Conservation (phyloP, 768 basidiomycete species). For the Hortiboletus campestris region DNA sequence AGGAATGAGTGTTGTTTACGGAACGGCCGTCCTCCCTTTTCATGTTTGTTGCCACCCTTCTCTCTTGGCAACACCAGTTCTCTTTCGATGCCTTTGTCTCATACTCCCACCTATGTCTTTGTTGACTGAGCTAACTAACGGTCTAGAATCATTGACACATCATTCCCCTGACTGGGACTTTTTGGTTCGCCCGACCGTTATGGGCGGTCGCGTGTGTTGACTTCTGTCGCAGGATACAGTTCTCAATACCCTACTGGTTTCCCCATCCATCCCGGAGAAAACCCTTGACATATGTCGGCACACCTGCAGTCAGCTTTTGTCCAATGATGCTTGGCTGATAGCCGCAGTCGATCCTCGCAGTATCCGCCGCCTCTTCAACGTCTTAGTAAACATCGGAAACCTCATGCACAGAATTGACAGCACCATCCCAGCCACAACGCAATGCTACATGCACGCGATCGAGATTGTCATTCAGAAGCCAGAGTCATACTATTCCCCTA, state of each 20-base stretch:
- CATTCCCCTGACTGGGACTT: conserved; percentile 32
- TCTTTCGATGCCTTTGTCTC: conserved; percentile 16
- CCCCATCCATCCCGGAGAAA: conserved; percentile 31
- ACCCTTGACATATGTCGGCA: conserved; percentile 30
- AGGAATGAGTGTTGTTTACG: conserved; percentile 33
- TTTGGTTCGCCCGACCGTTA: conserved; percentile 23
- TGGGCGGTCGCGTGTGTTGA: conserved; percentile 7
- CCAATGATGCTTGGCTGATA: conserved; percentile 24
- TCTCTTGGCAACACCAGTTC: conserved; percentile 11
- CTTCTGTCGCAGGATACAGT: conserved; percentile 22
- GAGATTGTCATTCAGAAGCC: conserved; percentile 41
- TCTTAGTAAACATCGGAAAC: conserved; percentile 42
- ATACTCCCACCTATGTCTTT: conserved; percentile 21
- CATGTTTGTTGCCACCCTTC: conserved; percentile 19
- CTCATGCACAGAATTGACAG: conserved; percentile 31
- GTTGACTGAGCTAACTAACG: conserved; percentile 25
- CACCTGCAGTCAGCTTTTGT: conserved; percentile 34
- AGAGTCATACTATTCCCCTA: conserved; percentile 12
- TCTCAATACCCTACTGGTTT: conserved; percentile 24
- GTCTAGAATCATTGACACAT: conserved; percentile 22
- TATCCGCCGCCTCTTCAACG: conserved; percentile 44
- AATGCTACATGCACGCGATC: conserved; percentile 41
- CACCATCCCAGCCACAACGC: conserved; percentile 29
- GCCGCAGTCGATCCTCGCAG: conserved; percentile 29
- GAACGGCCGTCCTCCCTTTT: conserved; percentile 22